Conservation (phyloP, 345 rosid genomes). For the Mangifera indica region DNA sequence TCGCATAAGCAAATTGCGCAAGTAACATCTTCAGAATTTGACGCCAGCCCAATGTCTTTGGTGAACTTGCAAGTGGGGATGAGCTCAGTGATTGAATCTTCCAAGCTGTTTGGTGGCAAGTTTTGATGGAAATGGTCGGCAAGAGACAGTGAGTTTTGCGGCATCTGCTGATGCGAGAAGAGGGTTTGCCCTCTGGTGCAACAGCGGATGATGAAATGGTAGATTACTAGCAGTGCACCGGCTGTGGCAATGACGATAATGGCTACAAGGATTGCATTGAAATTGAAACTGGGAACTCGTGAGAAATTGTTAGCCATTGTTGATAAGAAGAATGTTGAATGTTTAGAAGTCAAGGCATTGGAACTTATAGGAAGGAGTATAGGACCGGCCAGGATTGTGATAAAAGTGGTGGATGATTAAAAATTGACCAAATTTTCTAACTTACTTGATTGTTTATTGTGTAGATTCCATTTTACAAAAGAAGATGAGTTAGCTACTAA, state of each 20-base stretch:
- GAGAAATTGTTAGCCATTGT: neutral
- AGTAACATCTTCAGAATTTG: constrained; percentile 5
- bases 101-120: neutral
- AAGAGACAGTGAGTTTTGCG: neutral
- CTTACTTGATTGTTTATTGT: neutral
- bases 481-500: too few relatives aligned
- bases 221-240: neutral
- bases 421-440: neutral
- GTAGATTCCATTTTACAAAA: neutral
- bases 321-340: neutral
- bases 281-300: neutral
- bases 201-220: constrained; percentile 6
- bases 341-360: neutral
- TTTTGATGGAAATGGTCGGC: neutral
- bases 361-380: too few relatives aligned
- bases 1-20: constrained; percentile 35
- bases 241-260: neutral
- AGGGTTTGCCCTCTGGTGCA: neutral
- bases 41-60: neutral
- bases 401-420: neutral
- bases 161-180: neutral
- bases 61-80: neutral
- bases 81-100: constrained; percentile 6
- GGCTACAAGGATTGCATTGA: neutral
- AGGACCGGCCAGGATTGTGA: neutral